Evolutionary conservation across 257 asterid species (phyloP), one percentile per base, ranked within the genome.

Genomic region (Coffea eugenioides): DNA sequence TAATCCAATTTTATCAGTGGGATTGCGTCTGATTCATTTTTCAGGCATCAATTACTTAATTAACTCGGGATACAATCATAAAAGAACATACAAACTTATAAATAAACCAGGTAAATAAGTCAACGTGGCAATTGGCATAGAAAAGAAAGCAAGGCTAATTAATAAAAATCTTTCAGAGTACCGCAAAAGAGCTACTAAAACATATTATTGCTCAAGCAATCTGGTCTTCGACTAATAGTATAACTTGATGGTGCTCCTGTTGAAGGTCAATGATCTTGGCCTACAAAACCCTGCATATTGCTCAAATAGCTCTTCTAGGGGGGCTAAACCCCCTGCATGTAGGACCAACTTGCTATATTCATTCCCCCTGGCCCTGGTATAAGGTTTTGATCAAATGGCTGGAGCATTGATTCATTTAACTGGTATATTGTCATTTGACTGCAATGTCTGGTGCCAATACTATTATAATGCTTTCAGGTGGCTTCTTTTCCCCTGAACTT

Each of bases 361-460:
- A 77, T 77, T 54, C 81, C 84, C 84, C 81, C 73, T 81, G 16
- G 84, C 84, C 81, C 73, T 81, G 16, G 84, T 36, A 69, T 71
- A 48, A 49, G 51, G 34, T 59, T 69, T 6, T 6, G 52, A 20
- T 20, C 56, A 62, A 59, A 31, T 72, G 59, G 77, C 46, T 34
- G 34, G 16, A 46, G 49, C 61, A 31, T 61, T 49, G 41, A 64
- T 69, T 69, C 69, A 71, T 56, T 62, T 71, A 48, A 75, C 71
- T 61, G 77, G 73, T 67, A 25, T 56, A 57, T 45, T 27, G 31
- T 75, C 75, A 49, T n/a, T 73, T 27, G 62, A 76, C 45, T 6
- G 39, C 65, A 27, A 11, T 74, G 79, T 80, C 83, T 65, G 69
- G 13, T 66, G 67, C n/a, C 41, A 25, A 49, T 68, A 36, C 20